Base-by-base conservation (phyloP, 2,329 filamentous ascomycete species). In the Diaporthe ampelina region DNA sequence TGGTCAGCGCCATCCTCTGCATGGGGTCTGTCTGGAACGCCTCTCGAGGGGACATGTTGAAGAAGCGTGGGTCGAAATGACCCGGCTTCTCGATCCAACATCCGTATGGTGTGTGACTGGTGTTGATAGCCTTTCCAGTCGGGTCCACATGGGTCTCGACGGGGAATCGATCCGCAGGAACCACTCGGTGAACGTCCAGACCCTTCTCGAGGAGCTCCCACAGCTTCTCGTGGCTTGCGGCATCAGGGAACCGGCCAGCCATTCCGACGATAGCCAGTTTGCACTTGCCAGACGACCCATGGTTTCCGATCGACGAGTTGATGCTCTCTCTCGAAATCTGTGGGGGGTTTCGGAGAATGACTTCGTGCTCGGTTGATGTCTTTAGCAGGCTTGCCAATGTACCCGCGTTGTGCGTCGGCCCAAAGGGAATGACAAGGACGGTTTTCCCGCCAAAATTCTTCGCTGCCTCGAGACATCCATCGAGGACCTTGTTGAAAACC, bases 211-310 rank as follows among this genome's bases (percentile, higher is more conserved):
- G 87, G 5, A 95, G 86, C 75, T 94, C 91, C 94, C 94, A 95
- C 40, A 95, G 89, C 72, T 90, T 90, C 74, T 95, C 92, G 75
- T 91, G 89, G 79, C 88, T 93, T 21, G 91, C 92, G 67, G 93
- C 92, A 78, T 93, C 91, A 1, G 94, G 94, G 81, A 94, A 95
- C 68, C 94, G 89, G 68, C 94, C 93, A 59, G 94, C 90, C 90
- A 95, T 94, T 70, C 95, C 95, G 45, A 97, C 93, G 76, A 97
- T 95, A 73, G 95, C 95, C 76, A 97, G 90, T 82, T 95, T 95
- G 81, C 91, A 90, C 79, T 90, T 84, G 19, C 84, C 85, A 11
- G 76, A 80, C 19, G 83, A 81, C 15, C 87, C 87, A 76, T 88
- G 86, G 77, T 88, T 88, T 24, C 86, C 86, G 35, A 88, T 83